Base-by-base conservation (phyloP, 2,329 filamentous ascomycete genomes). In the Cytospora piceicola region DNA sequence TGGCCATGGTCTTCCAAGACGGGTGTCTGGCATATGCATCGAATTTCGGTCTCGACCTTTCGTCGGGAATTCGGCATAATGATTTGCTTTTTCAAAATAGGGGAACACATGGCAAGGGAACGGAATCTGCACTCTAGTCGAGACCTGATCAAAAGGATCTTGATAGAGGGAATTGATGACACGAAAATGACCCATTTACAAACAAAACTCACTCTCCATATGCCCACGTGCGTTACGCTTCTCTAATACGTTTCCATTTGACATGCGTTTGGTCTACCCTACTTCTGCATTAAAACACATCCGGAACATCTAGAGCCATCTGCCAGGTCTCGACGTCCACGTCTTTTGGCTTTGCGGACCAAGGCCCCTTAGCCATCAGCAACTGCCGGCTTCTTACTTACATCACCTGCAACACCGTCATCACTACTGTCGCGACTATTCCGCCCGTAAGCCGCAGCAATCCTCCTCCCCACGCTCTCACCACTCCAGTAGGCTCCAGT, bases 401-500 rank as follows among this genome's bases (percentile, higher is more conserved):
- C 39, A 24, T 20, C 32, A 14, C 6, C n/a, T 14, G 20, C 34
- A 39, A 42, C 56, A 34, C 49, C n/a, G 36, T 34, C 60, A 4
- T 20, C 15, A 22, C 39, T 36, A n/a, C 5, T 29, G 2, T 15
- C 29, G n/a, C n/a, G 52, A 20, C 12, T 46, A 27, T 64, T 68
- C 69, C 70, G 73, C 20, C 79, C 83, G 73, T 89, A 89, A 9
- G 77, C 80, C 72, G 83, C 80, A 0, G 81, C 79, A 65, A 93
- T 85, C 73, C 88, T 85, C 75, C 81, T 84, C 1, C 85, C 93
- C 39, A 93, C 91, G 24, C 84, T 85, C 79, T 96, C 92, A 1
- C 94, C 94, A 75, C 91, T 93, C 92, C 92, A 96, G 76, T 93
- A 97, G 14, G 94, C 94, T 0, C 94, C 94, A 0, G 93, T 96